Percentiles rank a stretch among this genome's conserved stretches.
Evolutionary conservation across 257 asterid species (phyloP).

Genomic region (Solanum bulbocastanum): DNA sequence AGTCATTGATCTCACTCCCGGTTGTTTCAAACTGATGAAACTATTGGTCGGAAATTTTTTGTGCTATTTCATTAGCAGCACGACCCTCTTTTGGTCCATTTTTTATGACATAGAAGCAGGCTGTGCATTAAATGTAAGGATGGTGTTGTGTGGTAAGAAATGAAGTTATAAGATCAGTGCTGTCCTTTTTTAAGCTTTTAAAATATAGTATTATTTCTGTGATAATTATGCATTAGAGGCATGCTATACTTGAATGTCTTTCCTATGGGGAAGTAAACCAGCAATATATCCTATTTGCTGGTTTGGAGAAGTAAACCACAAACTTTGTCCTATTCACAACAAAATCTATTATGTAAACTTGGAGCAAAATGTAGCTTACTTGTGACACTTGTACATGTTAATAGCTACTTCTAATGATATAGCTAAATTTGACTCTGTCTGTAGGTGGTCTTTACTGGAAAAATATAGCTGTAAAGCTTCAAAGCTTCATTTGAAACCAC

Average conservation of each 20-base stretch:
- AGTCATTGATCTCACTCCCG: background rate
- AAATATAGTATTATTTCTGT: background rate
- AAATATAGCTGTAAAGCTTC: constrained; percentile 98
- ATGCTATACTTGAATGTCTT: background rate
- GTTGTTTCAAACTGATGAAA: background rate
- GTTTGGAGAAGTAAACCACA: background rate
- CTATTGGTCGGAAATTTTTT: background rate
- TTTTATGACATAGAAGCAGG: background rate
- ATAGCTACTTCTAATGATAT: background rate
- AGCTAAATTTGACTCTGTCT: background rate
- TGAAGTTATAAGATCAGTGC: background rate
- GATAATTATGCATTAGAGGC: background rate
- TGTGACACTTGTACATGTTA: background rate
- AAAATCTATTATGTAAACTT: background rate
- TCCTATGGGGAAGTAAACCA: background rate
- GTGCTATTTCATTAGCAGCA: background rate
- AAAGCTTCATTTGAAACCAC: constrained; percentile 96
- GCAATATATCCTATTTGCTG: background rate
- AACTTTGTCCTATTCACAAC: background rate
- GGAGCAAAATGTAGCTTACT: background rate
- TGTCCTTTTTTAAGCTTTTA: background rate
- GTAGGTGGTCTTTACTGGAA: constrained; percentile 97
- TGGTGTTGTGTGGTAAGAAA: background rate
- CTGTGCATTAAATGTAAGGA: background rate
- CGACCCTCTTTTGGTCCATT: background rate